Conservation (phyloP, 2,329 filamentous ascomycete species). For the Clonostachys chloroleuca region DNA sequence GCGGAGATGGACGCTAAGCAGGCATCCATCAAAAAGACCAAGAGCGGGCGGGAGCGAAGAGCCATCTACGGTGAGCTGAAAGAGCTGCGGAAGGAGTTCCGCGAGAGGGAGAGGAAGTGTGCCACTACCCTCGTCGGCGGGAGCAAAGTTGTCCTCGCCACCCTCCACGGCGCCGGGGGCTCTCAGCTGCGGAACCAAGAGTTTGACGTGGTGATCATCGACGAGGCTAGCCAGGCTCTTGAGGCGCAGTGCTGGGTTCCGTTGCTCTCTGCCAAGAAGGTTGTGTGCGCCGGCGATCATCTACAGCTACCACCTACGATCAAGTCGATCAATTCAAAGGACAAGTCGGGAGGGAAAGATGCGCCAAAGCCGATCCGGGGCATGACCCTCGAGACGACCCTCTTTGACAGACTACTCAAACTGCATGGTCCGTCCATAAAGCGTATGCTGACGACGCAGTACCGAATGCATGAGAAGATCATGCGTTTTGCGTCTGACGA, state of each 20-base stretch:
- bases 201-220: constrained; percentile 93
- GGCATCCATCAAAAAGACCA: constrained; percentile 81
- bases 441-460: constrained; percentile 93
- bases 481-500: constrained; percentile 92
- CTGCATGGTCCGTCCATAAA: constrained; percentile 83
- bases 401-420: constrained; percentile 83
- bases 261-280: constrained; percentile 73
- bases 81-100: constrained; percentile 82
- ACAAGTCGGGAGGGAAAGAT: constrained; percentile 28
- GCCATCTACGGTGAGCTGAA: constrained; percentile 83
- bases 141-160: constrained; percentile 87
- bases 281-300: constrained; percentile 90
- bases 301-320: constrained; percentile 92
- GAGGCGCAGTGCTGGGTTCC: constrained; percentile 98
- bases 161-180: constrained; percentile 86
- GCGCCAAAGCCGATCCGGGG: constrained; percentile 36
- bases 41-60: constrained; percentile 71
- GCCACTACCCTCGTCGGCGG: constrained; percentile 69
- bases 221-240: constrained; percentile 92
- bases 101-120: constrained; percentile 78
- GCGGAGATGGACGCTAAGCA: constrained; percentile 93
- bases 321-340: constrained; percentile 65
- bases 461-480: constrained; percentile 95
- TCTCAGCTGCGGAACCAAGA: constrained; percentile 73
- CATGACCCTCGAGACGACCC: constrained; percentile 75